phyloP scores from a whole-genome alignment of 2,329 filamentous ascomycete genomes.

The Aspergillus brunneoviolaceus region DNA sequence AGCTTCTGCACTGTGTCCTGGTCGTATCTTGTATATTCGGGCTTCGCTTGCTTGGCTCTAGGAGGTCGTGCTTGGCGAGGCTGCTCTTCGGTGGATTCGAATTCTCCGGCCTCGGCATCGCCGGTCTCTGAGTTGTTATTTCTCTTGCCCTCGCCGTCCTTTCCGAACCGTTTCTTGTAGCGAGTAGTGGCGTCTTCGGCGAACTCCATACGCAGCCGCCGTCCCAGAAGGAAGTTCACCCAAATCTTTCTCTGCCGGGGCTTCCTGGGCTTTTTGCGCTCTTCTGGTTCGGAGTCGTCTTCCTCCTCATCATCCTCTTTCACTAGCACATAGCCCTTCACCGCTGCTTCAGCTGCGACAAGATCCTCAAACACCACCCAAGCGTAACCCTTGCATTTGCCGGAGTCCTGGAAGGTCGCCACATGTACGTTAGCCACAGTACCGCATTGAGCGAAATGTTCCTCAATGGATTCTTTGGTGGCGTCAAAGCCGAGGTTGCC shows the following conservation, averaged over 20 bases:
- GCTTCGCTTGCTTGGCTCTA: slow-evolving; percentile 26
- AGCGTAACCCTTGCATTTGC: slow-evolving; percentile 96
- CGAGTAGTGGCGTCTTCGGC: slow-evolving; percentile 85
- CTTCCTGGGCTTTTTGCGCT: slow-evolving; percentile 37
- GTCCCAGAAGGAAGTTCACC: slow-evolving; percentile 79
- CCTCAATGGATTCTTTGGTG: slow-evolving; percentile 74
- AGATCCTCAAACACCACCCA: slow-evolving; percentile 90
- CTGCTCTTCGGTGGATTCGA: slow-evolving; percentile 25
- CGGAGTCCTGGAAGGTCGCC: slow-evolving; percentile 92
- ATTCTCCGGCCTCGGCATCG: slow-evolving; percentile 14
- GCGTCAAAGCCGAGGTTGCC: slow-evolving; percentile 84
- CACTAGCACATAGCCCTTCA: slow-evolving; percentile 76
- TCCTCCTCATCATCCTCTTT: slow-evolving; percentile 49
- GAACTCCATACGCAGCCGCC: slow-evolving; percentile 83
- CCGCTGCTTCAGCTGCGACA: slow-evolving; percentile 71
- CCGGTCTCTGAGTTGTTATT: slow-evolving; percentile 14
- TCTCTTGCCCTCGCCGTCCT: slow-evolving; percentile 55
- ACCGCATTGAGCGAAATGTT: slow-evolving; percentile 84
- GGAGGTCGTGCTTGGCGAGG: slow-evolving; percentile 20
- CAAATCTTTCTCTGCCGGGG: slow-evolving; percentile 63
- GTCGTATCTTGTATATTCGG: slow-evolving; percentile 47
- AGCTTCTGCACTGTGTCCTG: slow-evolving; percentile 61
- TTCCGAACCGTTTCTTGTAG: slow-evolving; percentile 93
- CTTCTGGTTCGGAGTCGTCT: slow-evolving; percentile 47
- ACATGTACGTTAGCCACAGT: slow-evolving; percentile 79